Conservation (phyloP, 2,329 filamentous ascomycete species). For the Xylariaceae sp. region DNA sequence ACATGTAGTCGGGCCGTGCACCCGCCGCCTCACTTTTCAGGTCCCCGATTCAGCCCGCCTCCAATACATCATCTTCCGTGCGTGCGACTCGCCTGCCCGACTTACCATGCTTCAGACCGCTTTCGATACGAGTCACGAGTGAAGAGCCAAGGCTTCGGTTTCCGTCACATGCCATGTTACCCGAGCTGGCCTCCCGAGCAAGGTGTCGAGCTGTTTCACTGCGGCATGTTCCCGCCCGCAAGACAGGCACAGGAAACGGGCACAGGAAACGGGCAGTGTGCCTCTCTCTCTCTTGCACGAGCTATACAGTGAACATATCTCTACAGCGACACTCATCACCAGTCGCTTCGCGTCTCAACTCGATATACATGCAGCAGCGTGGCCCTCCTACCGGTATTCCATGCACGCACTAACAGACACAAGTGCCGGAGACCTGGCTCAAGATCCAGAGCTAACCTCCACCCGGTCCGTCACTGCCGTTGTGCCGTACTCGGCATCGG, state of each 20-base stretch:
- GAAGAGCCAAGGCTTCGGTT: constrained; percentile 10
- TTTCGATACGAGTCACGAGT: neutral
- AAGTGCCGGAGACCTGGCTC: constrained; percentile 4
- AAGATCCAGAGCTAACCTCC: constrained; percentile 11
- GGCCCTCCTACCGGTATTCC: constrained; percentile 12
- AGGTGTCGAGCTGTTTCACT: too few species aligned
- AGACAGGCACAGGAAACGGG: too few species aligned
- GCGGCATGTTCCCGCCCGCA: too few species aligned
- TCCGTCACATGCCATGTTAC: constrained; percentile 18
- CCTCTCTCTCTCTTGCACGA: neutral
- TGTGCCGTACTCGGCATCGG: constrained; percentile 12
- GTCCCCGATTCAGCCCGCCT: constrained; percentile 11
- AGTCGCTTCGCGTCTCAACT: neutral
- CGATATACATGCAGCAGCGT: constrained; percentile 8
- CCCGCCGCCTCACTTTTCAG: constrained; percentile 12
- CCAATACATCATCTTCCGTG: neutral
- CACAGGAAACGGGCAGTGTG: too few species aligned
- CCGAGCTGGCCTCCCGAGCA: constrained; percentile 11
- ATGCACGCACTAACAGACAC: constrained; percentile 1
- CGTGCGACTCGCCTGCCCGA: too few species aligned
- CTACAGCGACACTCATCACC: neutral
- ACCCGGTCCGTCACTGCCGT: constrained; percentile 20
- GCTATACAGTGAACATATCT: neutral
- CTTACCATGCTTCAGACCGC: neutral
- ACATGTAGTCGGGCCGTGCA: constrained; percentile 15